A percentile compares a stretch with the other conserved stretches of the same genome.
Evolutionary conservation across 208 protist species (phyloP).

Genomic region (Acanthamoeba sp.): DNA sequence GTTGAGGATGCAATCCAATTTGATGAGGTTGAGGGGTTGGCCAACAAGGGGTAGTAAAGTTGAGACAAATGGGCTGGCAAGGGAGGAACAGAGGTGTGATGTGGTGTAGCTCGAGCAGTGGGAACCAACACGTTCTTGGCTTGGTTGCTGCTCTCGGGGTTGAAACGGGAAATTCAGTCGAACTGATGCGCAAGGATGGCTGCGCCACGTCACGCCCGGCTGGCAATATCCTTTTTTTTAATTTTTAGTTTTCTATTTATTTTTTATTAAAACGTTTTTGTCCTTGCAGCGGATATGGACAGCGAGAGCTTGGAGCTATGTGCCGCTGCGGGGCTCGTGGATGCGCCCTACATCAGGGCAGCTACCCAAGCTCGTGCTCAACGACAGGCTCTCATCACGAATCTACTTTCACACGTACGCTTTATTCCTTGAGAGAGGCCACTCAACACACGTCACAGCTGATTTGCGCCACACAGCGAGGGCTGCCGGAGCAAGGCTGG

Average conservation of each 20-base stretch:
- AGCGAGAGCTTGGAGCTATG: neutral
- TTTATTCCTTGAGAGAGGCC: constrained; percentile 50
- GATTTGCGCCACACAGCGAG: constrained; percentile 89
- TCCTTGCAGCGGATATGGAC: neutral
- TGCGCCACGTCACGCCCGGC: neutral
- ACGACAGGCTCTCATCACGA: constrained; percentile 60
- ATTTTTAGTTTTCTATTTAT: neutral
- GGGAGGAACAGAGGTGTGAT: neutral
- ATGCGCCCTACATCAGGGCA: constrained; percentile 29
- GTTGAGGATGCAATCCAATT: no score
- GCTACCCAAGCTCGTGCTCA: constrained; percentile 41
- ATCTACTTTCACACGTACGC: constrained; percentile 78
- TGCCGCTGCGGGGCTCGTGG: constrained; percentile 41
- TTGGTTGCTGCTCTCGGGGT: neutral
- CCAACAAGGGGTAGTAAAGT: no score
- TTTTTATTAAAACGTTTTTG: no score
- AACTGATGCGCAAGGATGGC: neutral
- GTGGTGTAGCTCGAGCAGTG: neutral
- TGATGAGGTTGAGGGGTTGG: no score
- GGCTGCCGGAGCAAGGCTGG: constrained; percentile 93
- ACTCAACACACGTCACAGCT: no score
- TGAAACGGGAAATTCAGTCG: constrained; percentile 10
- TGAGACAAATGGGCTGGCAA: neutral
- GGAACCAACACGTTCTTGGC: neutral
- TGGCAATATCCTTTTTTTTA: neutral